A percentile compares a stretch with the other conserved stretches of the same genome.
Conservation (phyloP, 2,329 filamentous ascomycete species). For the Alternaria sp. region DNA sequence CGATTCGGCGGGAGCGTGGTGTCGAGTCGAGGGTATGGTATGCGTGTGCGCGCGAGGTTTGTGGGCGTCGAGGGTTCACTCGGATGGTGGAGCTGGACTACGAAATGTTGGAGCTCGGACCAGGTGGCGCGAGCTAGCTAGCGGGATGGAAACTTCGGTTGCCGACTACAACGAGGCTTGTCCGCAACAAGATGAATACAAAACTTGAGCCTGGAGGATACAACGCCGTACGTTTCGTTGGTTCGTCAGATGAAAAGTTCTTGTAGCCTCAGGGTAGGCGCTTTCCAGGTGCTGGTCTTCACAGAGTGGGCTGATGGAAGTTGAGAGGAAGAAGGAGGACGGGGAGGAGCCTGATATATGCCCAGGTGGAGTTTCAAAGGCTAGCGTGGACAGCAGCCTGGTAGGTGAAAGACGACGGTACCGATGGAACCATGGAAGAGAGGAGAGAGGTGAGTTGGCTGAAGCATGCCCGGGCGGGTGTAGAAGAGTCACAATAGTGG, state of each 20-base stretch:
- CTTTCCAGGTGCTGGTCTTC: neutral
- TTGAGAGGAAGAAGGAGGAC: neutral
- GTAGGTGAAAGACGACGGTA: neutral
- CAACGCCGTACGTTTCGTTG: neutral
- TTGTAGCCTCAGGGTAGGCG: neutral
- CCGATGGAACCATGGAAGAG: neutral
- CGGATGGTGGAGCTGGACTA: conserved; percentile 1
- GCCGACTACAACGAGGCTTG: neutral
- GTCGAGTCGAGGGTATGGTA: neutral
- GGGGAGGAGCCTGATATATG: neutral
- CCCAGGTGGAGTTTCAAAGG: neutral
- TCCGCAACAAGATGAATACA: neutral
- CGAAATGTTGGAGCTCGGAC: conserved; percentile 16
- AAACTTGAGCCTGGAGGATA: neutral
- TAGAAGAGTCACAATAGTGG: neutral
- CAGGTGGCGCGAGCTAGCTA: conserved; percentile 2
- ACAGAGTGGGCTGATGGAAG: neutral
- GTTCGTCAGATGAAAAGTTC: neutral
- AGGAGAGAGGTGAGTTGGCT: neutral
- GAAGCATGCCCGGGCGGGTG: neutral
- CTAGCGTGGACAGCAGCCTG: neutral
- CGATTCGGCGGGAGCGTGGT: neutral
- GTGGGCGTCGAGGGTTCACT: neutral
- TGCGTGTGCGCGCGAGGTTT: neutral
- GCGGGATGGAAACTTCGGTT: neutral